Evolutionary conservation across 495 filamentous ascomycete species (phyloP).

Genomic region (Ramalina peruviana): DNA sequence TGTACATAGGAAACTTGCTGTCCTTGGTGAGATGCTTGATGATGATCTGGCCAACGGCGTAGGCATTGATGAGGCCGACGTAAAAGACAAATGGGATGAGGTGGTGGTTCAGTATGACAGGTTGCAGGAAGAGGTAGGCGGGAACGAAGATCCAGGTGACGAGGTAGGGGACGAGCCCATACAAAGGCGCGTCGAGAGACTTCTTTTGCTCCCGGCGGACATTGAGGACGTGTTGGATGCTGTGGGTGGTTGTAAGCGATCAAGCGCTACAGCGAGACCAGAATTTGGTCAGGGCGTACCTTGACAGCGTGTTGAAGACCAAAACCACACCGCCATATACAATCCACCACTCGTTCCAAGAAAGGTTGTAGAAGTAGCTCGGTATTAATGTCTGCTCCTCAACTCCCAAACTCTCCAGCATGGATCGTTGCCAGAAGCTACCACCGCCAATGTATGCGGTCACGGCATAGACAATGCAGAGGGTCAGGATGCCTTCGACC

Average conservation of each 20-base stretch:
- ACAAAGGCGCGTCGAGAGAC: slow-evolving; percentile 53
- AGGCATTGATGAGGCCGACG: slow-evolving; percentile 79
- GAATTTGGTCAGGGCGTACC: slow-evolving; percentile 16
- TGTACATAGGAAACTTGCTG: slow-evolving; percentile 72
- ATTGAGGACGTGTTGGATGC: slow-evolving; percentile 68
- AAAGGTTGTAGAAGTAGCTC: slow-evolving; percentile 52
- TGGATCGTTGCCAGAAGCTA: slow-evolving; percentile 79
- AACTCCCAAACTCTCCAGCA: slow-evolving; percentile 60
- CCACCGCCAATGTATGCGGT: slow-evolving; percentile 77
- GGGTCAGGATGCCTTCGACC: slow-evolving; percentile 82
- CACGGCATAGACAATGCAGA: slow-evolving; percentile 69
- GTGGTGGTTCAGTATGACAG: slow-evolving; percentile 63
- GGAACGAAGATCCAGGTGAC: slow-evolving; percentile 59
- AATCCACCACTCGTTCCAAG: slow-evolving; percentile 86
- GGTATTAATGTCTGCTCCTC: slow-evolving; percentile 52
- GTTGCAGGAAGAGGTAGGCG: slow-evolving; percentile 70
- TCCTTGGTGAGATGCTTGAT: slow-evolving; percentile 71
- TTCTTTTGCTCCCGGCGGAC: slow-evolving; percentile 61
- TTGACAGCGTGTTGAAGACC: slow-evolving; percentile 64
- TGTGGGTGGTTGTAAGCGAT: slow-evolving; percentile 18
- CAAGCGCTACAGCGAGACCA: not conserved
- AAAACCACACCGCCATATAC: slow-evolving; percentile 76
- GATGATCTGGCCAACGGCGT: slow-evolving; percentile 90
- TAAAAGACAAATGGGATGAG: slow-evolving; percentile 79
- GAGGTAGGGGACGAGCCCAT: slow-evolving; percentile 70